These are phyloP conservation scores for Helotiales sp. DNA, from an alignment of 2,329 filamentous ascomycete genomes.

Conservation along the genomic window DNA sequence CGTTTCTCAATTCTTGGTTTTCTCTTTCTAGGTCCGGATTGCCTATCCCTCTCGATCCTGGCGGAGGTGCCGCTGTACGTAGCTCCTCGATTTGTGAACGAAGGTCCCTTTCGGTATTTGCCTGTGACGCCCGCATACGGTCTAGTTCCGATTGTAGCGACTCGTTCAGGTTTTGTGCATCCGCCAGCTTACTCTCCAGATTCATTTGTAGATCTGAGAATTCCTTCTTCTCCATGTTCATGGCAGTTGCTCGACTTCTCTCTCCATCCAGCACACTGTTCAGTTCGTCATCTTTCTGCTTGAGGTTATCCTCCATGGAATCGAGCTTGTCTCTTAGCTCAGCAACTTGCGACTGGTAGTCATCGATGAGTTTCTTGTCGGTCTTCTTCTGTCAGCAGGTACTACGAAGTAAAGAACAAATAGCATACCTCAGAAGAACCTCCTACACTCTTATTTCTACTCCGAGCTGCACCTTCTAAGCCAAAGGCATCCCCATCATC, in stretches of 20 bases:
- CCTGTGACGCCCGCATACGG: conserved; percentile 70
- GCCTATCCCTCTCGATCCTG: conserved; percentile 38
- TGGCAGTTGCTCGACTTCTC: conserved; percentile 56
- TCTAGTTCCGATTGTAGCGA: conserved; percentile 81
- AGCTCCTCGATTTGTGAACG: conserved; percentile 65
- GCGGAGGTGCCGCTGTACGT: conserved; percentile 44
- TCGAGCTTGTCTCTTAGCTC: conserved; percentile 77
- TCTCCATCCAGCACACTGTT: conserved; percentile 63
- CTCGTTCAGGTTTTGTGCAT: conserved; percentile 79
- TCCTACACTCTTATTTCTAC: conserved; percentile 44
- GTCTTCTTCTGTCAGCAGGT: conserved; percentile 48
- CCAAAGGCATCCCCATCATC: conserved; percentile 74
- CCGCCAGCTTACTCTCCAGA: conserved; percentile 74
- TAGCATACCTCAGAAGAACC: conserved; percentile 46
- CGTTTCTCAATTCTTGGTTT: conserved; percentile 69
- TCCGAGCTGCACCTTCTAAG: conserved; percentile 51
- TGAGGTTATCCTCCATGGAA: conserved; percentile 71
- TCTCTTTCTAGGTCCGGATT: conserved; percentile 56
- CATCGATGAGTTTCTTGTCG: conserved; percentile 74
- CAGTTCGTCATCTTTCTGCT: conserved; percentile 73
- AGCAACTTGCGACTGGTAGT: conserved; percentile 79
- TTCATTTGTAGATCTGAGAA: conserved; percentile 68
- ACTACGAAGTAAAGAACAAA: conserved; percentile 1
- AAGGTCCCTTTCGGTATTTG: conserved; percentile 64
- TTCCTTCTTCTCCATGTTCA: conserved; percentile 69